Conservation (phyloP, 2,329 filamentous ascomycete genomes). For the Aspergillus sp. region DNA sequence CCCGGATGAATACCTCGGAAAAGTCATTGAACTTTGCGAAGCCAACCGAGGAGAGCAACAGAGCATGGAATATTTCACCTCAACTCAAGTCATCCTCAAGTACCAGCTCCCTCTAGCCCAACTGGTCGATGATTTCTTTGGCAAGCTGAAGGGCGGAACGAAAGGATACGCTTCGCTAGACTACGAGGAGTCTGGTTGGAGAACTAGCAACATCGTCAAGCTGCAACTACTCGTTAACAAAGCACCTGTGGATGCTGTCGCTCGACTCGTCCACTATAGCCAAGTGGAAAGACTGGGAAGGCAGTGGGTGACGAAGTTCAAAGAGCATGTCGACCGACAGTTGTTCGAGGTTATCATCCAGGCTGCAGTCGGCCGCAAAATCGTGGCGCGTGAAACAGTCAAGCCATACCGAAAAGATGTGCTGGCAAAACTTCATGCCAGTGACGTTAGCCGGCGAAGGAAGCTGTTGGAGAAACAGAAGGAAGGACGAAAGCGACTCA, state of each 20-base stretch:
- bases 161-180: conserved; percentile 96
- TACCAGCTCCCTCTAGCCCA: conserved; percentile 87
- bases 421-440: conserved; percentile 85
- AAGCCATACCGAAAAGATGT: conserved; percentile 98
- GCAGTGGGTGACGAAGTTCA: conserved; percentile 93
- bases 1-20: conserved; percentile 90
- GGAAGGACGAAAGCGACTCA: conserved; percentile 84
- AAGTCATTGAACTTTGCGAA: conserved; percentile 94
- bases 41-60: conserved; percentile 83
- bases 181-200: conserved; percentile 93
- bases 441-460: conserved; percentile 75
- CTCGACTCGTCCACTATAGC: conserved; percentile 80
- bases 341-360: conserved; percentile 98
- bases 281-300: conserved; percentile 79
- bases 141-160: conserved; percentile 88
- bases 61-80: conserved; percentile 85
- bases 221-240: conserved; percentile 94
- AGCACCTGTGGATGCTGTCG: conserved; percentile 86
- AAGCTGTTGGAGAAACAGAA: conserved; percentile 97
- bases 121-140: conserved; percentile 95
- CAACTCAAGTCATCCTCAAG: conserved; percentile 89
- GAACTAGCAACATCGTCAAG: conserved; percentile 76
- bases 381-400: conserved; percentile 89
- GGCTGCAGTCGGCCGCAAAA: conserved; percentile 75
- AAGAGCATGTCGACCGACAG: conserved; percentile 91